Conservation (phyloP, 2,329 filamentous ascomycete genomes). For the Arthrobotrys iridis region DNA sequence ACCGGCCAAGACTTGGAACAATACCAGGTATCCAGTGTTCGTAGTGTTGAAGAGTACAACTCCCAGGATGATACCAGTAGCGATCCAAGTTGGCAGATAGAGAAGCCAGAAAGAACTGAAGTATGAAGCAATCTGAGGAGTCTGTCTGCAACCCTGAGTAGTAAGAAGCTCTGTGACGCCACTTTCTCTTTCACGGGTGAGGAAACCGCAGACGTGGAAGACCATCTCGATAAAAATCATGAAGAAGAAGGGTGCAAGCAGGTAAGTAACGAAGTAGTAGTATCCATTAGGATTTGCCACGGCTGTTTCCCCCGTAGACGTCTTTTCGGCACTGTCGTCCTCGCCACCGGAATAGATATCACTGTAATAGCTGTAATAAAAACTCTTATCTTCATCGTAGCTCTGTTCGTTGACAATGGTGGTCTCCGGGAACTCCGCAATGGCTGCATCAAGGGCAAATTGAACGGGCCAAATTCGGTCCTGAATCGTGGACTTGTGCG, state of each 20-base stretch:
- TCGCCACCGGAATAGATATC: background rate
- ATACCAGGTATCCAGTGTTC: conserved; percentile 63
- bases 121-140: conserved; percentile 77
- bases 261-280: conserved; percentile 31
- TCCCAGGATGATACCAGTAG: conserved; percentile 74
- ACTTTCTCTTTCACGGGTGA: conserved; percentile 83
- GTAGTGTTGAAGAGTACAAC: conserved; percentile 66
- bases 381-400: conserved; percentile 71
- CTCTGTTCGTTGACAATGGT: conserved; percentile 79
- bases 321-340: background rate
- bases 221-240: conserved; percentile 81
- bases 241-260: conserved; percentile 74
- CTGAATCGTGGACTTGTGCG: conserved; percentile 76
- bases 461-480: conserved; percentile 69
- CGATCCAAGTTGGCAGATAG: conserved; percentile 83
- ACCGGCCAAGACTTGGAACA: conserved; percentile 79
- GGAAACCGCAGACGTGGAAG: conserved; percentile 86
- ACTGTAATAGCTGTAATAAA: conserved; percentile 65
- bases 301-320: conserved; percentile 16
- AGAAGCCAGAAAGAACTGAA: conserved; percentile 82
- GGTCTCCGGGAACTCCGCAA: conserved; percentile 65
- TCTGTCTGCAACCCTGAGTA: conserved; percentile 84
- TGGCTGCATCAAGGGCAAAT: conserved; percentile 46
- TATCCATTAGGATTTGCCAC: conserved; percentile 34
- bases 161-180: conserved; percentile 90